Conservation (phyloP, 2,329 filamentous ascomycete species). For the Helminthosporium solani region DNA sequence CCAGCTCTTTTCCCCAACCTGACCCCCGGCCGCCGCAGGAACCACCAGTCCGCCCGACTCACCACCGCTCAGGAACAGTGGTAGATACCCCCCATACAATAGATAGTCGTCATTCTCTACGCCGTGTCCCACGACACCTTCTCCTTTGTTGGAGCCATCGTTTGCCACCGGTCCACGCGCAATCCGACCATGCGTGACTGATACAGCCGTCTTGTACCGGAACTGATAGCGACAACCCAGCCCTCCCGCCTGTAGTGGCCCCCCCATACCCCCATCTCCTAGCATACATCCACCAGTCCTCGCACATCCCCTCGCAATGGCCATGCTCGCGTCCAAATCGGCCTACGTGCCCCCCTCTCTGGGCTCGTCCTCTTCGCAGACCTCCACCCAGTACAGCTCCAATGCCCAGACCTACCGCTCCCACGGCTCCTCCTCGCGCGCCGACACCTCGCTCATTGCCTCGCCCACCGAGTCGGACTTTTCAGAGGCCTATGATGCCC, state of each 20-base stretch:
- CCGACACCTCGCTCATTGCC: constrained; percentile 60
- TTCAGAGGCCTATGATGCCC: constrained; percentile 71
- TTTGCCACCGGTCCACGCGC: not conserved
- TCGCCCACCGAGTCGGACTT: constrained; percentile 94
- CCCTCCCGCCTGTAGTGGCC: constrained; percentile 1
- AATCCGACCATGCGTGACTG: constrained; percentile 15
- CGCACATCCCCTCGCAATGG: constrained; percentile 53
- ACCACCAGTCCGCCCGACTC: not conserved
- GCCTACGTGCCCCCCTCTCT: constrained; percentile 62
- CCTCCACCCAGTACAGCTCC: constrained; percentile 38
- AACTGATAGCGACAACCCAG: constrained; percentile 4
- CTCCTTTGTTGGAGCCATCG: not conserved
- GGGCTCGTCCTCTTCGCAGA: constrained; percentile 30
- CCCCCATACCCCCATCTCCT: constrained; percentile 3
- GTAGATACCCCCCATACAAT: not conserved
- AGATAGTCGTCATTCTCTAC: not conserved
- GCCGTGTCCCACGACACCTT: constrained; percentile 4
- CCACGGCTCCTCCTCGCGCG: constrained; percentile 32
- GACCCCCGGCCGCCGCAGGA: constrained; percentile 7
- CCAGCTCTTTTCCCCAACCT: not conserved
- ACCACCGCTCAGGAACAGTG: not conserved
- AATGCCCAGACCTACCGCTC: constrained; percentile 38
- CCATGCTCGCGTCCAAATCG: constrained; percentile 76
- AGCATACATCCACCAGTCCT: not conserved
- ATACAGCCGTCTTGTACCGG: constrained; percentile 5